Base-by-base conservation (phyloP, 441 rosid genomes). In the Euphorbia schlechtendalii region DNA sequence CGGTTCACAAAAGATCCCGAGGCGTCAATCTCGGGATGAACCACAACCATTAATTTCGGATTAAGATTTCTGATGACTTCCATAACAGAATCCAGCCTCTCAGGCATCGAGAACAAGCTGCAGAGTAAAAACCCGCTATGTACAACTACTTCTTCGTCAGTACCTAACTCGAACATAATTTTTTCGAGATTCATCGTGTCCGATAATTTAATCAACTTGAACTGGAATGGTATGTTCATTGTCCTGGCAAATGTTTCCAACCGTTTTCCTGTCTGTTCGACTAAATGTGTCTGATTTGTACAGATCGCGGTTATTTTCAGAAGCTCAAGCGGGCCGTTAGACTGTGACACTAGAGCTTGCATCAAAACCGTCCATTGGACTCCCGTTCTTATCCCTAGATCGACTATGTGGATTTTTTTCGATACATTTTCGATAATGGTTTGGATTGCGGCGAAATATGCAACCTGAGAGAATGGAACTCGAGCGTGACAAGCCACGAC, bases 361-460 rank as follows among this genome's bases (percentile, higher is more conserved):
- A 83, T 80, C 62, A 86, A 60, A 14, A 66, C n/a, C 11, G 84
- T 72, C 84, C 88, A 82, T 18, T 83, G 87, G 28, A 53, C 46
- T 14, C 92, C 92, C 12, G n/a, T 24, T 66, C 54, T 51, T 61
- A 86, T 73, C 20, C 27, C 69, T 14, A 83, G 58, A 71, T 83
- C 85, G 20, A 83, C 68, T 3, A 81, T 30, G 43, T 82, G 92
- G 72, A 86, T 66, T 66, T 14, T 82, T 53, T 65, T 82, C n/a
- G 84, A 78, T 12, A 82, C 82, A 54, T 67, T 74, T 56, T 83
- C 92, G 1, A 79, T 57, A 11, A 86, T 71, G n/a, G 87, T 76
- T 64, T 86, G 92, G 41, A 81, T 67, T 61, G 76, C 87, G 7
- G 84, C 32, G 12, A 79, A 82, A 32, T 76, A 76, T 28, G 56